Evolutionary conservation across 139 green algal genomes (phyloP), one percentile per base, ranked within the genome.

Genomic region (Chlorella sp.): DNA sequence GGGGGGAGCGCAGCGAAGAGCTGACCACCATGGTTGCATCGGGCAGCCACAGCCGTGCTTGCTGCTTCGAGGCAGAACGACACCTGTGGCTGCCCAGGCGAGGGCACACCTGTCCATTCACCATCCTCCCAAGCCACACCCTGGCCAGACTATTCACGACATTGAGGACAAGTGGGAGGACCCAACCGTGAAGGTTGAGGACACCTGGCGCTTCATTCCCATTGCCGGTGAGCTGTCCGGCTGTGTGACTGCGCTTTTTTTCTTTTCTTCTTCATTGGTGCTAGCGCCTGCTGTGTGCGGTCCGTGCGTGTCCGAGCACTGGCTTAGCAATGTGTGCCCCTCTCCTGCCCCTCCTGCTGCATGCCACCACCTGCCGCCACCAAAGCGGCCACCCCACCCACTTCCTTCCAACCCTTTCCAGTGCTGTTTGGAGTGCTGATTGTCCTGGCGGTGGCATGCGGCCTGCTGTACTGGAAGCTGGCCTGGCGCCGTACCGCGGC

Each of bases 361-460:
- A 14, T 14, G 19, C 11, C 28, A 67, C 32, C 56, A 3, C 56
- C 56, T 65, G 56, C 56, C 4, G 26, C 30, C 8, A 32, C 32
- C 26, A 34, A 20, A 36, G 62, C 26, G 19, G 70, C 40, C 41
- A 8, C n/a, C n/a, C n/a, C n/a, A n/a, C n/a, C n/a, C n/a, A n/a
- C n/a, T n/a, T n/a, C n/a, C n/a, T n/a, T n/a, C n/a, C n/a, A n/a
- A n/a, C n/a, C n/a, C n/a, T n/a, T n/a, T n/a, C n/a, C 75, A 81
- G 48, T 69, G 51, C 28, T 81, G 48, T 69, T 89, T 79, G 79
- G 79, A 9, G 14, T 89, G 40, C 26, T 60, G 28, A 89, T 89
- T 40, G 1, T 89, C 30, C 43, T 51, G 1, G 44, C 41, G 1
- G 62, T 44, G 8, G 36, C 36, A n/a, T 24, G 22, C 40, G 41